Conservation (phyloP, 768 basidiomycete genomes). For the Trametes cingulata region DNA sequence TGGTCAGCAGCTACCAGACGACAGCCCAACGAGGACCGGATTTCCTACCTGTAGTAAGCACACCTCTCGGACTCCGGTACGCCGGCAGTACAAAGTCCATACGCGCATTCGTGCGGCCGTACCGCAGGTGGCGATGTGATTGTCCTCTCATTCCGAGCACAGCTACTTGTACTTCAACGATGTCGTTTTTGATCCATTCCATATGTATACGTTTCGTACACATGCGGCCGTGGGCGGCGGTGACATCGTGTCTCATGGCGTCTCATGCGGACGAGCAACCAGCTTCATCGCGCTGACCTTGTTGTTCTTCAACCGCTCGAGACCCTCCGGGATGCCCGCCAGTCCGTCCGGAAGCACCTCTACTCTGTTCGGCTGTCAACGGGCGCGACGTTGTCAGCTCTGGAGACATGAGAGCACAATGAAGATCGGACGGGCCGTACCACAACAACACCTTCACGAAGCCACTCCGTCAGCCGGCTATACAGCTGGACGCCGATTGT, state of each 20-base stretch:
- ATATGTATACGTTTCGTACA: neutral
- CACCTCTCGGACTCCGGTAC: no score
- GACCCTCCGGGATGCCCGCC: conserved; percentile 23
- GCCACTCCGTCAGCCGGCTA: conserved; percentile 15
- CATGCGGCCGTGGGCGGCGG: no score
- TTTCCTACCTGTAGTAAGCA: no score
- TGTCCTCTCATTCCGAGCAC: no score
- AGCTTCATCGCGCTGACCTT: conserved; percentile 31
- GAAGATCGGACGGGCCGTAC: conserved; percentile 4
- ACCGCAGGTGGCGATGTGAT: no score
- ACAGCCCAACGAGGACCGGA: no score
- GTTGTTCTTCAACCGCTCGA: conserved; percentile 21
- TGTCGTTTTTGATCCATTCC: no score
- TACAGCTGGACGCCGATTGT: conserved; percentile 20
- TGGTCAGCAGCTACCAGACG: no score
- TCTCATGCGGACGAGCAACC: conserved; percentile 28
- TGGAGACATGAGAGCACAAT: conserved; percentile 2
- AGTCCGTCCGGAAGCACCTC: conserved; percentile 28
- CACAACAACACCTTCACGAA: conserved; percentile 23
- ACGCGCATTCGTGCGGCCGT: no score
- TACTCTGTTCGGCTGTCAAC: conserved; percentile 26
- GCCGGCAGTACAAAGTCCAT: no score
- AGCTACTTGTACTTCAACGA: no score
- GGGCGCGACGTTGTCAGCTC: conserved; percentile 25
- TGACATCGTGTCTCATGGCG: conserved; percentile 16